Conservation (phyloP, 106 monocot genomes). For the Phalaenopsis equestris region DNA sequence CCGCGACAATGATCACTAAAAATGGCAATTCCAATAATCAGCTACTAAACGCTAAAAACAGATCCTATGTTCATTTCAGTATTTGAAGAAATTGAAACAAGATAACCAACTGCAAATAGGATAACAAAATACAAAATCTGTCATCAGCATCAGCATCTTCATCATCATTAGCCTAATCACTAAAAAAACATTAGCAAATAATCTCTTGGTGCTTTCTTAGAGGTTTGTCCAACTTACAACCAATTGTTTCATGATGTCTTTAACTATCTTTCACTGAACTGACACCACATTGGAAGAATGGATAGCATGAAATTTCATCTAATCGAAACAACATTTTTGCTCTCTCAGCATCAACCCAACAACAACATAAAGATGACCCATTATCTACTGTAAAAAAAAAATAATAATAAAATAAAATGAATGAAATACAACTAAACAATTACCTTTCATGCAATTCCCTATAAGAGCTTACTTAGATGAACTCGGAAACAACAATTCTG, state of each 20-base stretch:
- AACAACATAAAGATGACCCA: constrained; percentile 65
- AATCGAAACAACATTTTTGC: constrained; percentile 56
- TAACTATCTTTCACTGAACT: constrained; percentile 1
- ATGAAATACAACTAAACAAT: constrained; percentile 1
- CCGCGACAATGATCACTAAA: no score
- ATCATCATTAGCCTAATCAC: no score
- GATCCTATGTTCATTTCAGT: no score
- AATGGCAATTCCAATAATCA: no score
- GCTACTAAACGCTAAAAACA: no score
- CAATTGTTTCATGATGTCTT: constrained; percentile 21
- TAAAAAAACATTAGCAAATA: background rate
- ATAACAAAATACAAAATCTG: no score
- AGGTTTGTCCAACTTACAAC: constrained; percentile 38
- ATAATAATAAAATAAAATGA: background rate
- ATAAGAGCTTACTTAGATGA: background rate
- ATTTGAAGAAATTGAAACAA: no score
- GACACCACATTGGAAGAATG: constrained; percentile 11
- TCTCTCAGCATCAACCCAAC: constrained; percentile 62
- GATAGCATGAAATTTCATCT: constrained; percentile 24
- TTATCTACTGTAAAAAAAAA: constrained; percentile 45
- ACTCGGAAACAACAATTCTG: background rate
- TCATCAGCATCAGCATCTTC: no score
- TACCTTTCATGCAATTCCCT: background rate
- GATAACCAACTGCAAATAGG: no score
- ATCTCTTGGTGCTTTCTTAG: constrained; percentile 59